Evolutionary conservation across 2,329 filamentous ascomycete species (phyloP).

Genomic region (Aspergillus fumigatiaffinis): DNA sequence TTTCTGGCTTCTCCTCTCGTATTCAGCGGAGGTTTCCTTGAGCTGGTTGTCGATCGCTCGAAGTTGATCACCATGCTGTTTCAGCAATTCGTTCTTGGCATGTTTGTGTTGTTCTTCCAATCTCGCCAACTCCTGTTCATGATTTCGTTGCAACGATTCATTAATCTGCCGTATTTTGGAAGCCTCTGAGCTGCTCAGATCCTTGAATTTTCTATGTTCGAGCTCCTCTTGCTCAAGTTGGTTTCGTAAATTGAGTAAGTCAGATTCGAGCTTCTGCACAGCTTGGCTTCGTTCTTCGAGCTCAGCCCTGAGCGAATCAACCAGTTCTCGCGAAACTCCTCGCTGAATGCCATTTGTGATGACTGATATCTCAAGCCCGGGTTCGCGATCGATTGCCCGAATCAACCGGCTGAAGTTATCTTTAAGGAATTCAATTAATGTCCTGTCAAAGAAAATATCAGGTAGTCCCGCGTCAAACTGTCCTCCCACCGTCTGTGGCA

Average conservation of each 20-base stretch:
- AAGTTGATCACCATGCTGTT: constrained; percentile 44
- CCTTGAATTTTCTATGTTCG: constrained; percentile 65
- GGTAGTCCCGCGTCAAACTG: constrained; percentile 57
- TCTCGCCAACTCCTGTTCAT: constrained; percentile 62
- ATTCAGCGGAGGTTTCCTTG: constrained; percentile 40
- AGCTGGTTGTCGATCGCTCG: constrained; percentile 48
- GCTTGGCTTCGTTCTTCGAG: constrained; percentile 67
- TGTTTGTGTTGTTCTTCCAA: constrained; percentile 48
- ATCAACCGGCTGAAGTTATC: constrained; percentile 87
- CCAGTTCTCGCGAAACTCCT: constrained; percentile 87
- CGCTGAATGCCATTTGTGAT: constrained; percentile 76
- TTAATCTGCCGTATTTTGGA: constrained; percentile 62
- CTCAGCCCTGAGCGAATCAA: constrained; percentile 77
- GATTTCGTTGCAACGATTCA: constrained; percentile 65
- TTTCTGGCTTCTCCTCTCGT: constrained; percentile 37
- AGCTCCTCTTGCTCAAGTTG: constrained; percentile 66
- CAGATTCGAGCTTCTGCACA: constrained; percentile 55
- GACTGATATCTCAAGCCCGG: constrained; percentile 78
- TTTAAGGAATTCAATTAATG: constrained; percentile 91
- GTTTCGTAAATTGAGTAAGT: constrained; percentile 52
- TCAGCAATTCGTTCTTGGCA: constrained; percentile 39
- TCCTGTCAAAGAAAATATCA: constrained; percentile 78
- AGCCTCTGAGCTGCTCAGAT: constrained; percentile 53
- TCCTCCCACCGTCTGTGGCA: constrained; percentile 63
- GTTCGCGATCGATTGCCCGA: constrained; percentile 84